Conservation (phyloP, 164 flowering plant species). For the Protea cynaroides region DNA sequence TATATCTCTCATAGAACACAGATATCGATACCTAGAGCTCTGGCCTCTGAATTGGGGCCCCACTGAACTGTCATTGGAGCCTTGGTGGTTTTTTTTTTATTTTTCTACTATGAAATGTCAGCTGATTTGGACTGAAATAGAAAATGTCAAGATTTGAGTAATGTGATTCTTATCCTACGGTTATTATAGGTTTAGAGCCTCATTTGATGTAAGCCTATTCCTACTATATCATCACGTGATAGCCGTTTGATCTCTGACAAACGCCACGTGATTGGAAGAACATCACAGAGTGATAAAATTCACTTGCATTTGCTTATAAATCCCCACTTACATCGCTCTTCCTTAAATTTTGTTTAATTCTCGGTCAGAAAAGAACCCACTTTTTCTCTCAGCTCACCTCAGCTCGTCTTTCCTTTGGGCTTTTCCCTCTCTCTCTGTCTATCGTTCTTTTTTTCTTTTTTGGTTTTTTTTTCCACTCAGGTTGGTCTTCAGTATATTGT, state of each 20-base stretch:
- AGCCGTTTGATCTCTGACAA: conserved; percentile 16
- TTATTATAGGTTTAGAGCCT: no score
- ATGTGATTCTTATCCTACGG: no score
- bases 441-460: conserved; percentile 4
- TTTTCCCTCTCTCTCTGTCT: conserved; percentile 3
- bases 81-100: no score
- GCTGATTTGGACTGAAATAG: no score
- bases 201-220: no score
- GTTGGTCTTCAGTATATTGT: not conserved
- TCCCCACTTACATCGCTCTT: not conserved
- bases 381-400: not conserved
- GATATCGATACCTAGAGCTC: no score
- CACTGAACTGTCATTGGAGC: no score
- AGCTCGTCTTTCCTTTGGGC: not conserved
- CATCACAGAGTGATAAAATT: conserved; percentile 10
- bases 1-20: no score
- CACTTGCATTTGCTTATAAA: not conserved
- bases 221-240: no score
- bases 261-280: not conserved
- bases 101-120: no score
- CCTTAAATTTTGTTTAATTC: not conserved
- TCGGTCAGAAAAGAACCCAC: not conserved
- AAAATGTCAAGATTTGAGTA: no score
- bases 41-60: no score
- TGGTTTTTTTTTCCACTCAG: conserved; percentile 4